A percentile compares a stretch with the other conserved stretches of the same genome.
Conservation (phyloP, 768 basidiomycete species). For the Podaxis rugospora region DNA sequence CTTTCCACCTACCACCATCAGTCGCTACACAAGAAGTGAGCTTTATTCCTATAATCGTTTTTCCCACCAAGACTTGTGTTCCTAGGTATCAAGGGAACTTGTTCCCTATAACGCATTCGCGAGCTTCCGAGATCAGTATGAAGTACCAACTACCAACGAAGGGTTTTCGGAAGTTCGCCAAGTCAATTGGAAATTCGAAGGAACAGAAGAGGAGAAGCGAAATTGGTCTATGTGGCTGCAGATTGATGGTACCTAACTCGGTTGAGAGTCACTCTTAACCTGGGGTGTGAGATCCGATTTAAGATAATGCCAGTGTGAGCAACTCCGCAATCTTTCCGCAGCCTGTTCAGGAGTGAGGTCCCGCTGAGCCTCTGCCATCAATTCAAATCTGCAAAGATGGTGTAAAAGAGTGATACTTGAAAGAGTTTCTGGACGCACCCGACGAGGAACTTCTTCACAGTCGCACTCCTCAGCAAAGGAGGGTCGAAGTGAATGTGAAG, state of each 20-base stretch:
- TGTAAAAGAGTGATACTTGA: conserved; percentile 4
- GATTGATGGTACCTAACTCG: conserved; percentile 58
- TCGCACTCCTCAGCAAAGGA: conserved; percentile 77
- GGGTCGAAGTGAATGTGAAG: conserved; percentile 87
- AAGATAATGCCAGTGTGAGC: conserved; percentile 60
- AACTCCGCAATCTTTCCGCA: conserved; percentile 54
- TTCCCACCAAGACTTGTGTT: background rate
- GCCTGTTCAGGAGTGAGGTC: conserved; percentile 90
- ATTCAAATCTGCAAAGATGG: conserved; percentile 58
- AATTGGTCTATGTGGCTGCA: conserved; percentile 88
- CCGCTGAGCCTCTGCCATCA: conserved; percentile 88
- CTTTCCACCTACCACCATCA: conserved; percentile 53
- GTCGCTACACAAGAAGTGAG: conserved; percentile 38
- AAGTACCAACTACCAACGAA: conserved; percentile 64
- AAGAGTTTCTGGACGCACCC: conserved; percentile 47
- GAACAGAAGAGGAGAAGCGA: conserved; percentile 62
- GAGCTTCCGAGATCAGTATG: conserved; percentile 53
- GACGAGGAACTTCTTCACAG: conserved; percentile 84
- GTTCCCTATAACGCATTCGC: conserved; percentile 59
- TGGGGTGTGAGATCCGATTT: conserved; percentile 1
- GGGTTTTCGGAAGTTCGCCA: conserved; percentile 74
- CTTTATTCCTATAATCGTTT: conserved; percentile 2
- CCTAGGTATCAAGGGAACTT: conserved; percentile 44
- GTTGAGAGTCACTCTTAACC: background rate
- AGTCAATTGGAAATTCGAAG: conserved; percentile 80